phyloP scores from a whole-genome alignment of 2,329 filamentous ascomycete species.

The Eurotiales sp. region DNA sequence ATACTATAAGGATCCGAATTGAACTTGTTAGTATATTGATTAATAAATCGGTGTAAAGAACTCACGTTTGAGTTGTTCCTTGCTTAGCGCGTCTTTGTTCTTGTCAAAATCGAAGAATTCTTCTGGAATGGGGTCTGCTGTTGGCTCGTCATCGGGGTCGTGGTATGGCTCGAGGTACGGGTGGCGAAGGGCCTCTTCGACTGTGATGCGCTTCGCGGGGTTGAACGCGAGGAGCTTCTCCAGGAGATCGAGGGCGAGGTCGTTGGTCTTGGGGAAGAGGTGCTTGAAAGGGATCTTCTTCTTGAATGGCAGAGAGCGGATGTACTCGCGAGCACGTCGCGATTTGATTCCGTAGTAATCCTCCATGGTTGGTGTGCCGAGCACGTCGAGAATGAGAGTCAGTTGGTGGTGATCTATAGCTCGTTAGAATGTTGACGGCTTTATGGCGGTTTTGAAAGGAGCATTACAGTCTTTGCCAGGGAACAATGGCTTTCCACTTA shows the following conservation, averaged over 20 bases:
- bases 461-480: conserved; percentile 93
- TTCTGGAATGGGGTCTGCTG: conserved; percentile 91
- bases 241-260: conserved; percentile 85
- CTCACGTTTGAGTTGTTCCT: conserved; percentile 91
- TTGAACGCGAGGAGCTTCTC: conserved; percentile 98
- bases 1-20: no score
- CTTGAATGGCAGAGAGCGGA: conserved; percentile 96
- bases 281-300: conserved; percentile 99
- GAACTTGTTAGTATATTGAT: background rate
- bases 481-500: conserved; percentile 96
- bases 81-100: conserved; percentile 98
- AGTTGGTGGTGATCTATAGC: conserved; percentile 87
- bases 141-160: conserved; percentile 97
- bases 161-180: conserved; percentile 98
- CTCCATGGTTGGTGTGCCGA: conserved; percentile 98
- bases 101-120: conserved; percentile 99
- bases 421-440: no score
- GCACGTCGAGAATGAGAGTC: conserved; percentile 92
- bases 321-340: conserved; percentile 93
- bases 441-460: no score
- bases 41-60: conserved; percentile 14
- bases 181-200: conserved; percentile 95
- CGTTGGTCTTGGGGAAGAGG: conserved; percentile 99
- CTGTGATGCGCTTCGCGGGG: conserved; percentile 95
- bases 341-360: conserved; percentile 99